These are phyloP conservation scores for Solanum ossicruentum DNA, from an alignment of 257 asterid genomes.

Conservation along the genomic window DNA sequence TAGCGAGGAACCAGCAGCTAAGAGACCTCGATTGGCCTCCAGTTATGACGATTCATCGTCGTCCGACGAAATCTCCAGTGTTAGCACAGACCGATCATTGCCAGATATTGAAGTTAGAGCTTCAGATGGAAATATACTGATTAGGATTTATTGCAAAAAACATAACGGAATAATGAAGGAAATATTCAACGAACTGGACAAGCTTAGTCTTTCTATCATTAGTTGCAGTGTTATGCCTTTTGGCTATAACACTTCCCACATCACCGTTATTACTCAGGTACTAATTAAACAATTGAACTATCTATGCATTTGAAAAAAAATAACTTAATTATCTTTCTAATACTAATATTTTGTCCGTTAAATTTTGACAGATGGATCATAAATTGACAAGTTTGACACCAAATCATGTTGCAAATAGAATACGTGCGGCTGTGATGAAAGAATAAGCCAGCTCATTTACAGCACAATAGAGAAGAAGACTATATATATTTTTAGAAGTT, in stretches of 20 bases:
- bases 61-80: background rate
- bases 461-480: background rate
- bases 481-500: background rate
- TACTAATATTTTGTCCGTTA: background rate
- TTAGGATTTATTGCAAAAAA: constrained; percentile 3
- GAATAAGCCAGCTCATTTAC: background rate
- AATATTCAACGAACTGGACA: constrained; percentile 3
- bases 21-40: background rate
- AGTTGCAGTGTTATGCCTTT: constrained; percentile 9
- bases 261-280: constrained; percentile 18
- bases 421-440: background rate
- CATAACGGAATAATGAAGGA: constrained; percentile 5
- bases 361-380: constrained; percentile 2
- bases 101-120: constrained; percentile 6
- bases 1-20: background rate
- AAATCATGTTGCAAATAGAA: background rate
- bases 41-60: background rate
- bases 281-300: too few species aligned
- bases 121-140: constrained; percentile 1
- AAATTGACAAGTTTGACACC: background rate
- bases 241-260: background rate
- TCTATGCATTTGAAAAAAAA: background rate
- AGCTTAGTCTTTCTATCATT: background rate
- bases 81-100: background rate
- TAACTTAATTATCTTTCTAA: background rate